Evolutionary conservation across 164 flowering plant species (phyloP), one percentile per base, ranked within the genome.

Genomic region (Litsea cubeba): DNA sequence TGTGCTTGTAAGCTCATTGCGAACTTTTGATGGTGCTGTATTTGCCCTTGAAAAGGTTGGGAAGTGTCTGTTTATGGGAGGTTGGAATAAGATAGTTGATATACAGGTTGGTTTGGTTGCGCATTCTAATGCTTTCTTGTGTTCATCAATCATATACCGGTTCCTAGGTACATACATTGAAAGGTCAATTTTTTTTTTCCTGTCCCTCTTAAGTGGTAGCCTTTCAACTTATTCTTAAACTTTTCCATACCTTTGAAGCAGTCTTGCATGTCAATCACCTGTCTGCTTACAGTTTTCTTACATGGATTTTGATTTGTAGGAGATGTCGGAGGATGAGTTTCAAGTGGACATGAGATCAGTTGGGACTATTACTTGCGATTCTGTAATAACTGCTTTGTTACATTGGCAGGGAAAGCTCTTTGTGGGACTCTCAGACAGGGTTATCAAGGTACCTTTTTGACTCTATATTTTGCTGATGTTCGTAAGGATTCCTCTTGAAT

Each of bases 61-160:
- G 6, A 86, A 83, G 79, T 90, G 88, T 85, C 83, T 95, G 14
- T 89, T 90, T 71, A 83, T 84, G 24, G 98, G 95, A 72, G 97
- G 98, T 72, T 87, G 96, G 96, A 91, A 90, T 81, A 89, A 85
- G 83, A 87, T 60, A 66, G 75, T 92, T 51, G 79, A 75, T 76
- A 79, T 90, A 12, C 93, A 93, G 94, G 99, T 95, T 77, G 40
- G 54, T 50, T 12, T 35, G n/a, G n/a, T 71, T 28, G 50, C 23
- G 18, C 32, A 24, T 24, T 64, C 46, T 54, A 72, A 30, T 68
- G 35, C 26, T 23, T 71, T 24, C 49, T 17, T 57, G 8, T 12
- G 20, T 8, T 5, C 46, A 40, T 40, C 46, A 40, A 40, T 40
- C 46, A 40, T 40, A 8, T 40, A 40, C 2, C 0, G 46, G 10